Evolutionary conservation across 805 yeast species (phyloP).

Genomic region (Saturnispora silvae): DNA sequence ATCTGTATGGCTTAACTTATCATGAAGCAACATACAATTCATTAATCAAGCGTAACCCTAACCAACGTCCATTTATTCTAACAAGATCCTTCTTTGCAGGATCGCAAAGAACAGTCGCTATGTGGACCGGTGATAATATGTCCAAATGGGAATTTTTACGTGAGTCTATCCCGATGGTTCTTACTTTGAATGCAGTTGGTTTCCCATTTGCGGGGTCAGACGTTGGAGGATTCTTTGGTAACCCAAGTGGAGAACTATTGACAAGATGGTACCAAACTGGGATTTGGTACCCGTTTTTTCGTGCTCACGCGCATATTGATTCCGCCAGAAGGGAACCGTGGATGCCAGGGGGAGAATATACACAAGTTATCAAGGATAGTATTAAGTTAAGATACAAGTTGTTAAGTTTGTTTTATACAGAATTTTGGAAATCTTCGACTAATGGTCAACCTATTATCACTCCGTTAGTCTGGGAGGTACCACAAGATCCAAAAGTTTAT

Average conservation of each 20-base stretch:
- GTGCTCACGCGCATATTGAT: slow-evolving; percentile 96
- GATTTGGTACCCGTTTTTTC: slow-evolving; percentile 89
- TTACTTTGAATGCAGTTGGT: slow-evolving; percentile 72
- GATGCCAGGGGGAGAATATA: slow-evolving; percentile 67
- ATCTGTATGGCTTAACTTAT: slow-evolving; percentile 67
- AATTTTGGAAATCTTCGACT: slow-evolving; percentile 52
- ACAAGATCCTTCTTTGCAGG: slow-evolving; percentile 87
- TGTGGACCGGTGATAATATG: slow-evolving; percentile 98
- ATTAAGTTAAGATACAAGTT: slow-evolving; percentile 63
- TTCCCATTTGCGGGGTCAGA: slow-evolving; percentile 94
- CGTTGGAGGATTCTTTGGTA: slow-evolving; percentile 92
- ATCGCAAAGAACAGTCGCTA: slow-evolving; percentile 81
- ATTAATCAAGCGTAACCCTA: slow-evolving; percentile 37
- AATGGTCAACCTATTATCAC: slow-evolving; percentile 61
- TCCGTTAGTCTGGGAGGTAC: slow-evolving; percentile 53
- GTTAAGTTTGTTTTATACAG: slow-evolving; percentile 72
- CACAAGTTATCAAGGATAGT: slow-evolving; percentile 56
- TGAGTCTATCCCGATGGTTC: slow-evolving; percentile 76
- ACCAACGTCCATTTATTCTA: slow-evolving; percentile 72
- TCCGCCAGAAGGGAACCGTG: slow-evolving; percentile 90
- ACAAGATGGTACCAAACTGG: slow-evolving; percentile 96
- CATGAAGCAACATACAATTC: slow-evolving; percentile 75
- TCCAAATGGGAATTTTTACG: slow-evolving; percentile 84
- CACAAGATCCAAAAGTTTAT: slow-evolving; percentile 37
- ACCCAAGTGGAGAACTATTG: slow-evolving; percentile 72